Evolutionary conservation across 129 eudicot species (phyloP).

Genomic region (Centella asiatica): DNA sequence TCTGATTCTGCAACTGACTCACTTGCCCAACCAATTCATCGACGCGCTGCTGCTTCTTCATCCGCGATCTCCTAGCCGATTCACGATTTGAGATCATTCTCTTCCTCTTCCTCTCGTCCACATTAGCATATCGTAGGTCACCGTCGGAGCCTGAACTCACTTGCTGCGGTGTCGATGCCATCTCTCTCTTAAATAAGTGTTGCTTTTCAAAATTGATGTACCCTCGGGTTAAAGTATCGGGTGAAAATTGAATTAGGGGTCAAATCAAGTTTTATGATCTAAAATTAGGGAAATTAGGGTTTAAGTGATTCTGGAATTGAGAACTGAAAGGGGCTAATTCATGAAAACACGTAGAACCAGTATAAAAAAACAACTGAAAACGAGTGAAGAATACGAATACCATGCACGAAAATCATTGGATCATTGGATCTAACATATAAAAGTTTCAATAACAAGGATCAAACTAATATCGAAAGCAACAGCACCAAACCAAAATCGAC

Average conservation of each 20-base stretch:
- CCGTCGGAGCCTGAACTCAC: conserved; percentile 33
- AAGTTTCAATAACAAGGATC: background rate
- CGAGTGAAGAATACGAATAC: conserved; percentile 48
- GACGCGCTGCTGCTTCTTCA: conserved; percentile 49
- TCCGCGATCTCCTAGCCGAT: conserved; percentile 46
- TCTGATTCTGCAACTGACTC: conserved; percentile 22
- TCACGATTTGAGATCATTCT: conserved; percentile 47
- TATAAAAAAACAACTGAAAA: conserved; percentile 59
- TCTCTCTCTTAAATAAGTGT: background rate
- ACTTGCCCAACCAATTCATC: conserved; percentile 31
- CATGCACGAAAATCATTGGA: conserved; percentile 25
- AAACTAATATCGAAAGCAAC: background rate
- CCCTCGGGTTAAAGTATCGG: background rate
- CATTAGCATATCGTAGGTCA: conserved; percentile 21
- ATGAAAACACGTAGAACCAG: conserved; percentile 59
- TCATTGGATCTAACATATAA: conserved; percentile 13
- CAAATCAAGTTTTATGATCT: no score
- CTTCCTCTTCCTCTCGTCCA: conserved; percentile 47
- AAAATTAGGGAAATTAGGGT: background rate
- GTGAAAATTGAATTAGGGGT: background rate
- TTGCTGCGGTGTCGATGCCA: conserved; percentile 23
- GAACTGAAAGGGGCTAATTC: conserved; percentile 12
- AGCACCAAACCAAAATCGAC: background rate
- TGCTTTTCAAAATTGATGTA: background rate
- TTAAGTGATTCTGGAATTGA: no score